Evolutionary conservation across 1,284 basidiomycete genomes (phyloP), one percentile per base, ranked within the genome.

Genomic region (Fomitopsis palustris): DNA sequence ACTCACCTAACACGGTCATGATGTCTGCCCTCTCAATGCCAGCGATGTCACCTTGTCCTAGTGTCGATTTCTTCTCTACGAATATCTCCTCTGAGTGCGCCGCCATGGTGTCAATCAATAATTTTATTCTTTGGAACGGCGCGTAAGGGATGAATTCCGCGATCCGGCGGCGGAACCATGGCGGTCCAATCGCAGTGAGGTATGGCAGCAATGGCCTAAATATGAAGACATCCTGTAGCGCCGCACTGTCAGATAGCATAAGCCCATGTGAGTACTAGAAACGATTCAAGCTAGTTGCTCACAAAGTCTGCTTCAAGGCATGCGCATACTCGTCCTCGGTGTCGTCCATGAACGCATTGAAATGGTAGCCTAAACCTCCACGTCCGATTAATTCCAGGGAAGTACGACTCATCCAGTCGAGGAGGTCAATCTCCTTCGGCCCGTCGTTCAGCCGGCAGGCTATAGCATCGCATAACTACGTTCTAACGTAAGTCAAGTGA

Each of bases 371-470:
- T 3, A 78, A 60, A 2, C 74, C 76, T 16, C 69, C 75, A 54
- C 73, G 73, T 27, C 73, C 72, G 56, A 77, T 71, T 41, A 77
- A 66, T 60, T 78, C 77, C 27, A 78, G 68, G 1, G 76, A 70
- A 3, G 72, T 66, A n/a, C 74, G 73, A 21, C 69, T 68, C 60
- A 76, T 67, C 59, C 69, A 72, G 19, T 72, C 65, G 25, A 75
- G 64, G 38, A 78, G 60, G 56, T 78, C 72, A 35, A 77, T 61
- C 31, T 70, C 67, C 4, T 62, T 42, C 6, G 63, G 56, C 10
- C 62, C 59, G 19, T 64, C 60, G 7, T 54, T 42, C 17, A 70
- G 43, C 21, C 66, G 61, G 1, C 51, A 54, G 8, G 53, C 57
- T 12, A 73, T 53, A 1, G 64, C 68, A 51, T 61, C 47, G 4